Percentiles rank a stretch among this genome's conserved stretches.
phyloP scores from a whole-genome alignment of 108 stramenopile species.

The Skeletonema costatum region DNA sequence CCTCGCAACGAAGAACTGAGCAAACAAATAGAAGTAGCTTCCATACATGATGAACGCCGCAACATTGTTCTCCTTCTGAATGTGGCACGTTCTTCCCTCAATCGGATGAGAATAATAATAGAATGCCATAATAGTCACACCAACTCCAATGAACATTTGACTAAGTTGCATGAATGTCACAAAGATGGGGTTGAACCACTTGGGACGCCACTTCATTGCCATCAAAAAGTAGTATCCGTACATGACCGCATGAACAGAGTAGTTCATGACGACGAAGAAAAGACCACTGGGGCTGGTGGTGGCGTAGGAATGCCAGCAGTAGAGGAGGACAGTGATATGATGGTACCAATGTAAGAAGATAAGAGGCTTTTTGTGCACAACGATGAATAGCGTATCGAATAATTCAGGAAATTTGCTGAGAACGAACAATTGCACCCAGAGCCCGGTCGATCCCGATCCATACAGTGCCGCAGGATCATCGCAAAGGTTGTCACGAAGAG shows the following conservation, averaged over 20 bases:
- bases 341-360: conserved; percentile 99
- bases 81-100: conserved; percentile 49
- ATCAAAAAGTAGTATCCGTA: conserved; percentile 98
- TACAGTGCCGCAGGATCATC: conserved; percentile 64
- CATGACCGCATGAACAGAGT: conserved; percentile 98
- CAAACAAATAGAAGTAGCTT: conserved; percentile 84
- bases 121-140: conserved; percentile 67
- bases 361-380: conserved; percentile 94
- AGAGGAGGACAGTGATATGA: conserved; percentile 95
- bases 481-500: conserved; percentile 78
- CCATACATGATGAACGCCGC: conserved; percentile 93
- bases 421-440: conserved; percentile 95
- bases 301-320: conserved; percentile 97
- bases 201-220: conserved; percentile 79
- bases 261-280: conserved; percentile 99
- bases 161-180: conserved; percentile 91
- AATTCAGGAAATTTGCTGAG: conserved; percentile 95
- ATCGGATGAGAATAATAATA: conserved; percentile 62
- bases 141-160: conserved; percentile 95
- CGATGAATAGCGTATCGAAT: conserved; percentile 97
- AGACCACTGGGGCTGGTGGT: conserved; percentile 88
- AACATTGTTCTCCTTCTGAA: conserved; percentile 79
- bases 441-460: conserved; percentile 83
- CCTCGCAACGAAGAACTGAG: conserved; percentile 87
- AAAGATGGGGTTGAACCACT: conserved; percentile 85